A percentile compares a stretch with the other conserved stretches of the same genome.
phyloP scores from a whole-genome alignment of 2,329 filamentous ascomycete species.

The Fusarium poae region DNA sequence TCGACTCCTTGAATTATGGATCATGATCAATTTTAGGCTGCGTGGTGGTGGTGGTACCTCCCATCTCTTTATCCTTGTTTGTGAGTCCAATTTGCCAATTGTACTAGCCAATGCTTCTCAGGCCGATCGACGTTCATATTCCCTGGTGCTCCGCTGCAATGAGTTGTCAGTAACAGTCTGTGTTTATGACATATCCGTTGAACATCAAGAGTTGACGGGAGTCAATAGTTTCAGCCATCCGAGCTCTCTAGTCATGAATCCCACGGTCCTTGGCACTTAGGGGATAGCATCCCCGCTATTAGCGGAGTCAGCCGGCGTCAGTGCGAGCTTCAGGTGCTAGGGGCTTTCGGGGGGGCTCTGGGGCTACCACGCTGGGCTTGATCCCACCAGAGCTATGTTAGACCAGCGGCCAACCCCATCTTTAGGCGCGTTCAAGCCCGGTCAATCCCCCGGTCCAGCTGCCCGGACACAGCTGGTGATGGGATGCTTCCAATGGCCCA shows the following conservation, averaged over 20 bases:
- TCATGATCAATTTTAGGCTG: constrained; percentile 29
- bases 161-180: background rate
- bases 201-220: constrained; percentile 12
- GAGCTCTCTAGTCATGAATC: constrained; percentile 34
- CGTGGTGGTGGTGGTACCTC: constrained; percentile 36
- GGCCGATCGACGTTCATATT: constrained; percentile 4
- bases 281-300: constrained; percentile 43
- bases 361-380: constrained; percentile 34
- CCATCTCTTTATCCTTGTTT: constrained; percentile 35
- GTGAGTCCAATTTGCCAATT: constrained; percentile 20
- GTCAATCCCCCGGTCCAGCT: constrained; percentile 38
- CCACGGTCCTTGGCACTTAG: constrained; percentile 28
- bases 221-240: constrained; percentile 27
- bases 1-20: constrained; percentile 46
- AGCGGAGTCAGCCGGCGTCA: constrained; percentile 45
- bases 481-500: constrained; percentile 9
- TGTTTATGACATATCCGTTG: constrained; percentile 4
- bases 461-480: constrained; percentile 27
- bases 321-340: constrained; percentile 43
- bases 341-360: constrained; percentile 36
- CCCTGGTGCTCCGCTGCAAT: background rate
- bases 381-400: constrained; percentile 39
- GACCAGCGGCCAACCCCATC: constrained; percentile 46
- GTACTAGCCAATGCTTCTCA: constrained; percentile 9
- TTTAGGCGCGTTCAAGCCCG: constrained; percentile 41